Evolutionary conservation across 139 green algal genomes (phyloP).

Genomic region (Pleodorina starrii): DNA sequence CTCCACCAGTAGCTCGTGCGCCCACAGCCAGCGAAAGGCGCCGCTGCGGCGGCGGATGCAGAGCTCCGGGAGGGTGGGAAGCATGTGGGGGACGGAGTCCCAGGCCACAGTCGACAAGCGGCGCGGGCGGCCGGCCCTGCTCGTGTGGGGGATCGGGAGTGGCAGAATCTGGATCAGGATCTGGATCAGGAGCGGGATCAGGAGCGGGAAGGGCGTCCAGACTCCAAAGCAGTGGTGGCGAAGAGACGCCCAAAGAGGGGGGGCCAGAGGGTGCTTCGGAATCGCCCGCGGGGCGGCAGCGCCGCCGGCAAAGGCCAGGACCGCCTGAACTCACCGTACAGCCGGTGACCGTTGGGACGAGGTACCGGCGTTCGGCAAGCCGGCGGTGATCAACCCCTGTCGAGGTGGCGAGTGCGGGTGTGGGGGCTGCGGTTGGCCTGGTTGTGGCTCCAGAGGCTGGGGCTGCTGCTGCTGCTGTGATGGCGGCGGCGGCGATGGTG

Average conservation of each 20-base stretch:
- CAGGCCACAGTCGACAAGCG: background rate
- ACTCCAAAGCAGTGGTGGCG: too few relatives aligned
- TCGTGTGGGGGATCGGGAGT: background rate
- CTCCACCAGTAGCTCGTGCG: slow-evolving; percentile 8
- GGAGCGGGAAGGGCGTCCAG: too few relatives aligned
- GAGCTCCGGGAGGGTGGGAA: background rate
- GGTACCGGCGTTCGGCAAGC: background rate
- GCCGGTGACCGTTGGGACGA: background rate
- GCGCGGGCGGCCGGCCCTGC: background rate
- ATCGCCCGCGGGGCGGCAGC: too few relatives aligned
- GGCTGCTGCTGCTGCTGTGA: background rate
- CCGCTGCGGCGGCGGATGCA: slow-evolving; percentile 25
- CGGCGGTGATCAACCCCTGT: background rate
- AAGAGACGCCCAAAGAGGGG: too few relatives aligned
- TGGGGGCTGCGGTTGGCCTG: background rate
- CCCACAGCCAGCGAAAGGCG: slow-evolving; percentile 20
- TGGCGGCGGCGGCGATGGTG: too few relatives aligned
- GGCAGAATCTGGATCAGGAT: too few relatives aligned
- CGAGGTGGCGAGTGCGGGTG: background rate
- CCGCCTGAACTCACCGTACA: background rate
- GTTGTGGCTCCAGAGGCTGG: background rate
- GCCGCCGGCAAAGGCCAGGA: too few relatives aligned
- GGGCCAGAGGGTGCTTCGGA: too few relatives aligned
- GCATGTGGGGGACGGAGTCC: background rate
- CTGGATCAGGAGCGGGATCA: too few relatives aligned